phyloP scores from a whole-genome alignment of 2,329 filamentous ascomycete genomes.

The Emmonsiellopsis sp. region DNA sequence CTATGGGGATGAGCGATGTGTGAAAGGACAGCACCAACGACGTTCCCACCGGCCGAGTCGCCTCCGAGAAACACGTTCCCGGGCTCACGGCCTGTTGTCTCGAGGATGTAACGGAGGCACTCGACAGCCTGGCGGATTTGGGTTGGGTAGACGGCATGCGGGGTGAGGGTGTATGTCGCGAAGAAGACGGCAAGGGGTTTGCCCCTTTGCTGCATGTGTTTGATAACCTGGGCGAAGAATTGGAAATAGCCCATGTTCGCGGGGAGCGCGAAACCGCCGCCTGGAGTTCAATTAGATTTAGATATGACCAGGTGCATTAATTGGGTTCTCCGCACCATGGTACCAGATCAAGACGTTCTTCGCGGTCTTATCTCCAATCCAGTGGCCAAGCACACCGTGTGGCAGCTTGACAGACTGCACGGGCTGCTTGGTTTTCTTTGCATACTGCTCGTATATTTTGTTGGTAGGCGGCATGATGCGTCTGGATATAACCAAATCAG shows the following conservation, averaged over 20 bases:
- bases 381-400: slow-evolving; percentile 28
- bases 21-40: slow-evolving; percentile 24
- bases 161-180: slow-evolving; percentile 46
- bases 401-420: slow-evolving; percentile 23
- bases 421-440: slow-evolving; percentile 17
- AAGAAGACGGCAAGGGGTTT: slow-evolving; percentile 42
- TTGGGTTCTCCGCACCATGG: slow-evolving; percentile 19
- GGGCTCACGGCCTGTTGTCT: slow-evolving; percentile 21
- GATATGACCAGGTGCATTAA: not conserved
- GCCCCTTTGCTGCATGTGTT: slow-evolving; percentile 29
- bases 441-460: slow-evolving; percentile 22
- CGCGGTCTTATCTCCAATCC: slow-evolving; percentile 29
- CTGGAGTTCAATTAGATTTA: slow-evolving; percentile 20
- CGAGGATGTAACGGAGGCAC: slow-evolving; percentile 30
- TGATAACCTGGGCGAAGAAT: slow-evolving; percentile 38
- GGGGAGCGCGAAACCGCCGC: slow-evolving; percentile 48
- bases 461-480: slow-evolving; percentile 16
- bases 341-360: slow-evolving; percentile 33
- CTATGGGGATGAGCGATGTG: slow-evolving; percentile 46
- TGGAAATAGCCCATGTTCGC: slow-evolving; percentile 38
- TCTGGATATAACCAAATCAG: slow-evolving; percentile 11
- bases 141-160: slow-evolving; percentile 28
- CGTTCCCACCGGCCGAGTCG: slow-evolving; percentile 34
- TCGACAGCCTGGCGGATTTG: slow-evolving; percentile 31
- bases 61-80: slow-evolving; percentile 28